A percentile compares a stretch with the other conserved stretches of the same genome.
These are phyloP conservation scores for Phytophthora fragariaefolia DNA, from an alignment of 352 stramenopile species.

Conservation along the genomic window DNA sequence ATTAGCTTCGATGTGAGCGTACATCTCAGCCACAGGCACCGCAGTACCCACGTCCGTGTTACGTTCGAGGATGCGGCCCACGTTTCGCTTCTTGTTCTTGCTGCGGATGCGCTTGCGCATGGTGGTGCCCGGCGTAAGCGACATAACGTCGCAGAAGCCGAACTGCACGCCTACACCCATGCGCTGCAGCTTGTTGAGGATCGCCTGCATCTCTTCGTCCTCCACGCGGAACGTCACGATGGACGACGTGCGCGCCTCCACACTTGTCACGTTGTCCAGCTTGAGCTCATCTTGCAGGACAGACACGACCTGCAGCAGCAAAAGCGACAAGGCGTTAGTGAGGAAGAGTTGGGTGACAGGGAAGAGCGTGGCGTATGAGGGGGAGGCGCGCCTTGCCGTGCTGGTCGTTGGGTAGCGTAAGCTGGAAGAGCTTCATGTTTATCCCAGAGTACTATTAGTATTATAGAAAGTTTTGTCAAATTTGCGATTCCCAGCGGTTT, in stretches of 20 bases:
- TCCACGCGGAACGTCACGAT: conserved; percentile 90
- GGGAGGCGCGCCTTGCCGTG: conserved; percentile 59
- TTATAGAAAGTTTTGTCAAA: too few species aligned
- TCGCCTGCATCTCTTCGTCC: conserved; percentile 84
- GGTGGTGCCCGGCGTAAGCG: conserved; percentile 82
- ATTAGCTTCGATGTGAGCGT: conserved; percentile 85
- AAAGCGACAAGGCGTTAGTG: neutral
- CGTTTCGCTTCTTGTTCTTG: conserved; percentile 66
- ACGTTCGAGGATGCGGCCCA: conserved; percentile 75
- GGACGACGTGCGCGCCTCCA: conserved; percentile 85
- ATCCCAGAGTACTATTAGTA: too few species aligned
- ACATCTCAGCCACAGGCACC: conserved; percentile 89
- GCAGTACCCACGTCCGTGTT: conserved; percentile 84
- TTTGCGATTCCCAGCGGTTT: too few species aligned
- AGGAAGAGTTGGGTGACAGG: neutral
- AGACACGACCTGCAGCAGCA: conserved; percentile 59
- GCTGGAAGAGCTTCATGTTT: conserved; percentile 89
- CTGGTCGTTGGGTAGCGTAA: conserved; percentile 86
- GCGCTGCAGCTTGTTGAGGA: conserved; percentile 82
- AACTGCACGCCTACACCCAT: conserved; percentile 88
- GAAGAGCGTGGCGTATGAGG: too few species aligned
- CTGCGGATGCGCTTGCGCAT: conserved; percentile 60
- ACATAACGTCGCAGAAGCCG: conserved; percentile 91
- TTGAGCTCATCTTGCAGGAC: conserved; percentile 85
- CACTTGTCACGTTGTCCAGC: conserved; percentile 84